Percentiles rank a stretch among this genome's conserved stretches.
Evolutionary conservation across 2,329 filamentous ascomycete genomes (phyloP).

Genomic region (Diaporthe capsici): DNA sequence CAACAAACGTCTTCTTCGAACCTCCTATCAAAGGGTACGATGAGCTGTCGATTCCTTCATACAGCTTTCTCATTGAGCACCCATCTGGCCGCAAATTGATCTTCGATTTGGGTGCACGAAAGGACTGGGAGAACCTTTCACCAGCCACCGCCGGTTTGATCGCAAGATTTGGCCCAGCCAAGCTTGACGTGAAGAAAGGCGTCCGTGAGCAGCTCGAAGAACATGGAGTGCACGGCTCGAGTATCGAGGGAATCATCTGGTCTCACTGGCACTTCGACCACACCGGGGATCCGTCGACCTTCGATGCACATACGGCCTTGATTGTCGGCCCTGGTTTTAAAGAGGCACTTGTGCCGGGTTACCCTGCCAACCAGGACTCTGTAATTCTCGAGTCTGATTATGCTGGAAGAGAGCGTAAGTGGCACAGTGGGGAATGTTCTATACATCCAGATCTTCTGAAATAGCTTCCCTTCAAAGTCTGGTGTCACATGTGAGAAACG

Average conservation of each 20-base stretch:
- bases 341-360: constrained; percentile 43
- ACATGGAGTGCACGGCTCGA: constrained; percentile 45
- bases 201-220: constrained; percentile 57
- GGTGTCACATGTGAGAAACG: no score
- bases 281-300: constrained; percentile 47
- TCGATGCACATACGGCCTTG: constrained; percentile 45
- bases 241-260: constrained; percentile 47
- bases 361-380: constrained; percentile 42
- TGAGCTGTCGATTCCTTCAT: constrained; percentile 55
- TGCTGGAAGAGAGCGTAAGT: constrained; percentile 42
- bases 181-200: constrained; percentile 57
- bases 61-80: constrained; percentile 64
- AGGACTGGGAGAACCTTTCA: constrained; percentile 59
- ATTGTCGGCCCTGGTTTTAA: constrained; percentile 52
- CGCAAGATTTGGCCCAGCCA: constrained; percentile 46
- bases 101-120: constrained; percentile 55
- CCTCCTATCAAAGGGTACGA: constrained; percentile 53
- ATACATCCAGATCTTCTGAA: background rate
- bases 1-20: constrained; percentile 24
- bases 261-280: constrained; percentile 51
- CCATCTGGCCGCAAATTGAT: constrained; percentile 48
- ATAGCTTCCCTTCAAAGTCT: no score
- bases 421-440: no score
- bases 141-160: background rate
- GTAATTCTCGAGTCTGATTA: constrained; percentile 47